phyloP scores from a whole-genome alignment of 2,329 filamentous ascomycete genomes.

The Didymellaceae sp. region DNA sequence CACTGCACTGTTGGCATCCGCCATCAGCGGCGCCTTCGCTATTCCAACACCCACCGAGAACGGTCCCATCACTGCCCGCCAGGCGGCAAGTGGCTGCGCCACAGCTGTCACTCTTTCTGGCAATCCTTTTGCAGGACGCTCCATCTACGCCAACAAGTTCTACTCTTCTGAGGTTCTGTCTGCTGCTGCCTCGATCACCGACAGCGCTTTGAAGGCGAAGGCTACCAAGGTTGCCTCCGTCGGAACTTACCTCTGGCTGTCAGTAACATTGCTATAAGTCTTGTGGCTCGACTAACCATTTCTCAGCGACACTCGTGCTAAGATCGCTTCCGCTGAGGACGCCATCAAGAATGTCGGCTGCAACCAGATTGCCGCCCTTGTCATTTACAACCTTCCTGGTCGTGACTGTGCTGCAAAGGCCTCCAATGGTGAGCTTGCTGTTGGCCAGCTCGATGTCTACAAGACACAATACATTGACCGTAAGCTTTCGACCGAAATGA shows the following conservation, averaged over 20 bases:
- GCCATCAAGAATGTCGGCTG: constrained; percentile 60
- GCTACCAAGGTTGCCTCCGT: constrained; percentile 57
- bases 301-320: constrained; percentile 58
- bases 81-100: constrained; percentile 39
- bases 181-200: constrained; percentile 64
- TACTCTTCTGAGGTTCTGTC: constrained; percentile 61
- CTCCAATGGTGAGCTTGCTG: constrained; percentile 69
- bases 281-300: constrained; percentile 22
- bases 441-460: constrained; percentile 59
- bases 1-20: constrained; percentile 43
- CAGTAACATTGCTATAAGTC: constrained; percentile 28
- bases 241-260: constrained; percentile 63
- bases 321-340: constrained; percentile 56
- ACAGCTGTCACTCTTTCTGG: constrained; percentile 53
- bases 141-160: constrained; percentile 60
- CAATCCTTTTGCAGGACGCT: constrained; percentile 59
- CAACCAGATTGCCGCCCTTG: constrained; percentile 59
- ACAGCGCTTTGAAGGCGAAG: constrained; percentile 58
- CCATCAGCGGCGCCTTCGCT: constrained; percentile 44
- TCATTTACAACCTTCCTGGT: constrained; percentile 70
- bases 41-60: constrained; percentile 41
- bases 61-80: constrained; percentile 43
- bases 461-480: constrained; percentile 61
- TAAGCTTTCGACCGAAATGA: constrained; percentile 19
- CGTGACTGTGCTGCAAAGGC: constrained; percentile 70